These are phyloP conservation scores for Thielaviopsis euricoi DNA, from an alignment of 2,329 filamentous ascomycete species.

Conservation along the genomic window DNA sequence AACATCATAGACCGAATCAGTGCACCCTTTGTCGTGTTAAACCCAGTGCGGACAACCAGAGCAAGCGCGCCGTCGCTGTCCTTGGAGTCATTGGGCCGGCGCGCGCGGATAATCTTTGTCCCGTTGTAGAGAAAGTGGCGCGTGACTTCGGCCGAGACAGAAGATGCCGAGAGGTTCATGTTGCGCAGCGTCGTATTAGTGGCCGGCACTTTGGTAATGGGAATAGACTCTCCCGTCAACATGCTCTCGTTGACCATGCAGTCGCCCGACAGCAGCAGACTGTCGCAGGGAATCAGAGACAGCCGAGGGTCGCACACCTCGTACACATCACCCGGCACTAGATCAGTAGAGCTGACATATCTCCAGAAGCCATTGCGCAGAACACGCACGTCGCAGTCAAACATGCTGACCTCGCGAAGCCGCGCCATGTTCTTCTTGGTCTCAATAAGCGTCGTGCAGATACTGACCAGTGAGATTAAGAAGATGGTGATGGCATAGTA, in stretches of 20 bases:
- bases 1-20: conserved; percentile 96
- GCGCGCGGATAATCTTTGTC: conserved; percentile 83
- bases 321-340: conserved; percentile 92
- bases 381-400: conserved; percentile 90
- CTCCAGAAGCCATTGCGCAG: conserved; percentile 93
- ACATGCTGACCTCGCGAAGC: conserved; percentile 77
- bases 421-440: conserved; percentile 82
- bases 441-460: conserved; percentile 75
- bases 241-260: conserved; percentile 99
- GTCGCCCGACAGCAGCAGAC: conserved; percentile 77
- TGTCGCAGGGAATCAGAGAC: conserved; percentile 79
- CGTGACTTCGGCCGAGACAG: conserved; percentile 67
- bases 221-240: conserved; percentile 87
- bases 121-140: conserved; percentile 88
- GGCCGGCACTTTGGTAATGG: conserved; percentile 79
- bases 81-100: conserved; percentile 70
- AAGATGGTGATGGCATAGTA: conserved; percentile 96
- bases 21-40: conserved; percentile 94
- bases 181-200: conserved; percentile 61
- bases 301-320: conserved; percentile 89
- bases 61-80: conserved; percentile 82
- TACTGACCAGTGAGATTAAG: conserved; percentile 82
- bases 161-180: conserved; percentile 64
- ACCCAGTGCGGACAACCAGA: conserved; percentile 84
- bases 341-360: conserved; percentile 66